Conservation (phyloP, 495 filamentous ascomycete species). For the Hypoxylon trugodes region DNA sequence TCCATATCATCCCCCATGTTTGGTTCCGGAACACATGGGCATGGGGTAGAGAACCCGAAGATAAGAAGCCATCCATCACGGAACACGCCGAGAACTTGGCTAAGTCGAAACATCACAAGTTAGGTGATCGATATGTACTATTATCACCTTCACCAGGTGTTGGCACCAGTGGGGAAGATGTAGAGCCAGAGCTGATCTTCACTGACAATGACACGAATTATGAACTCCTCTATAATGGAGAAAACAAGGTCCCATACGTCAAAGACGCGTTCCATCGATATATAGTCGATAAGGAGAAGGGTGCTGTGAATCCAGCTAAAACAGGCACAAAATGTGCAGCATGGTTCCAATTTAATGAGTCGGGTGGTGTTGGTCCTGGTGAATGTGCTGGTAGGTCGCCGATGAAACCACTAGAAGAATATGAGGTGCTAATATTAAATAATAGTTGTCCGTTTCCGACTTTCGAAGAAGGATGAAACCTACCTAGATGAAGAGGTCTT, state of each 20-base stretch:
- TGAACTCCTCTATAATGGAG: conserved; percentile 73
- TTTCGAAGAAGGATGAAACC: conserved; percentile 74
- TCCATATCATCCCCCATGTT: conserved; percentile 93
- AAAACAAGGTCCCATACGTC: conserved; percentile 84
- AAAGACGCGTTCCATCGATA: conserved; percentile 94
- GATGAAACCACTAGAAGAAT: not conserved
- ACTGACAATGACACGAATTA: conserved; percentile 96
- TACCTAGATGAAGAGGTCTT: conserved; percentile 93
- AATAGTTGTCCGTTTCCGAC: conserved; percentile 86
- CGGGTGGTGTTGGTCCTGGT: conserved; percentile 82
- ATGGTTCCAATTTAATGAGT: conserved; percentile 92
- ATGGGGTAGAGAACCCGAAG: conserved; percentile 78
- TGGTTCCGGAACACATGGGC: conserved; percentile 98
- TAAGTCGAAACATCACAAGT: conserved; percentile 74
- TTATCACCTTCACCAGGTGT: conserved; percentile 90
- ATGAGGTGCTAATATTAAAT: conserved; percentile 14
- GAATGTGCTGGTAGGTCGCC: conserved; percentile 73
- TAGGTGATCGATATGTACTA: conserved; percentile 85
- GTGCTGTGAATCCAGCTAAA: conserved; percentile 79
- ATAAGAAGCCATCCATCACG: conserved; percentile 79
- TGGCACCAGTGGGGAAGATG: conserved; percentile 77
- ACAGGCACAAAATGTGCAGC: conserved; percentile 89
- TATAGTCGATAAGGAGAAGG: conserved; percentile 83
- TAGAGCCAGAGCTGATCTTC: conserved; percentile 84
- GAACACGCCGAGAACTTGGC: conserved; percentile 69